A percentile compares a stretch with the other conserved stretches of the same genome.
Evolutionary conservation across 2,329 filamentous ascomycete species (phyloP).

Genomic region (Leptographium galeiforme): DNA sequence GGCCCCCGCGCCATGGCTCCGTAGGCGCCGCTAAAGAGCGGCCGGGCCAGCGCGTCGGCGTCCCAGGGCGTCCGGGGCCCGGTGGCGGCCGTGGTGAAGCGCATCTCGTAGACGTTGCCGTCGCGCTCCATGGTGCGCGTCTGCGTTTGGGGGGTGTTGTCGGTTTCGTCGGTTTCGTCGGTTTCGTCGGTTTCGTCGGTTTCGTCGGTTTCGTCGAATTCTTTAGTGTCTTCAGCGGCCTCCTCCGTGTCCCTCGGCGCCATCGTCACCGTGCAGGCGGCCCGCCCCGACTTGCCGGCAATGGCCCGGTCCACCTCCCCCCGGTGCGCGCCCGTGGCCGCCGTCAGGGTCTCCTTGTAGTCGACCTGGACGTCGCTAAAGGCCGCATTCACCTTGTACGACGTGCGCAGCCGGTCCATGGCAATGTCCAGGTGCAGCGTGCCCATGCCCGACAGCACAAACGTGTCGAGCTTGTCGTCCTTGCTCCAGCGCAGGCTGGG

Average conservation of each 20-base stretch:
- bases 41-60: conserved; percentile 35
- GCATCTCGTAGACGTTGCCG: conserved; percentile 55
- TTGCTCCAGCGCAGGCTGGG: conserved; percentile 76
- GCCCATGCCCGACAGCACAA: conserved; percentile 89
- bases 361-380: conserved; percentile 92
- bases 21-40: conserved; percentile 65
- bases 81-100: conserved; percentile 33
- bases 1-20: conserved; percentile 80
- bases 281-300: conserved; percentile 66
- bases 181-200: neutral
- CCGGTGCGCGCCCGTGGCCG: conserved; percentile 39
- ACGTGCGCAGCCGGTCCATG: conserved; percentile 71
- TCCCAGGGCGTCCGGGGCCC: conserved; percentile 27
- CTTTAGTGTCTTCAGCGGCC: neutral
- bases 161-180: neutral
- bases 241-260: conserved; percentile 34
- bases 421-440: conserved; percentile 92
- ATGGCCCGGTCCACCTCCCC: conserved; percentile 65
- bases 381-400: conserved; percentile 73
- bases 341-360: conserved; percentile 71
- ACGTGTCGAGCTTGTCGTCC: conserved; percentile 85
- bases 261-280: conserved; percentile 57
- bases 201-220: neutral
- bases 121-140: conserved; percentile 31
- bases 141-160: neutral